phyloP scores from a whole-genome alignment of 345 rosid genomes.

The Murraya koenigii region DNA sequence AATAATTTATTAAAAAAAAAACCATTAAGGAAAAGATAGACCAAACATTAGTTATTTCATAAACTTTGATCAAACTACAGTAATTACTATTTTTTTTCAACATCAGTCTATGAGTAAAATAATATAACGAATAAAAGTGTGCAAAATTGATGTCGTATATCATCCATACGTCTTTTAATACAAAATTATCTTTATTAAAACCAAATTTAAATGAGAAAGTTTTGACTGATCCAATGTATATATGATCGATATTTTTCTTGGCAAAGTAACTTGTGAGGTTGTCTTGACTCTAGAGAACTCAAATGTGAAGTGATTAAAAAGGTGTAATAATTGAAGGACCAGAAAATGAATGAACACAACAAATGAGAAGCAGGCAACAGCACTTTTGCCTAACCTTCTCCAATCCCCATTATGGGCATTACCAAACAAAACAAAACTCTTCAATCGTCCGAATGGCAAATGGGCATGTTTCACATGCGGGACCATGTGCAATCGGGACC shows the following conservation, averaged over 20 bases:
- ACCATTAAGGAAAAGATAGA: no score
- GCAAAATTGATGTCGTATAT: no score
- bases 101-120: no score
- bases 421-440: neutral
- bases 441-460: neutral
- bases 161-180: no score
- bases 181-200: no score
- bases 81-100: no score
- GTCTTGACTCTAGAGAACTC: no score
- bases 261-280: neutral
- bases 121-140: no score
- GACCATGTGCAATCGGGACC: neutral
- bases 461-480: neutral
- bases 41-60: no score
- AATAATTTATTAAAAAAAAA: no score
- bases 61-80: neutral
- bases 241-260: neutral
- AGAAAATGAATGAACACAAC: neutral
- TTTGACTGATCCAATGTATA: neutral
- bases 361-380: neutral
- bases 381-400: neutral
- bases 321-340: neutral
- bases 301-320: no score
- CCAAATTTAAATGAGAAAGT: neutral
- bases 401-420: neutral